Percentiles rank a stretch among this genome's conserved stretches.
Conservation (phyloP, 208 protist species). For the Blastocrithidia nonstop region DNA sequence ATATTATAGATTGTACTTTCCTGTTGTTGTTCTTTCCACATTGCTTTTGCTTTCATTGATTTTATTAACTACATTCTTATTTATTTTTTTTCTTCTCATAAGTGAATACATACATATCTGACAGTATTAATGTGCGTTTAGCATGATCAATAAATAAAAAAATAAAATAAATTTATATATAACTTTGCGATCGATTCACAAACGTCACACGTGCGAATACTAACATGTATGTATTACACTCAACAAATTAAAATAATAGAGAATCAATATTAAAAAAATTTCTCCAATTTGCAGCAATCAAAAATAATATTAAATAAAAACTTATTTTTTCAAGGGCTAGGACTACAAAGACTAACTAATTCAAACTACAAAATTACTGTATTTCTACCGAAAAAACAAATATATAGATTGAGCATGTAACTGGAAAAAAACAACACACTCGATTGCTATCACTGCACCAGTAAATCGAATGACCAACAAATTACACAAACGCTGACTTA, state of each 20-base stretch:
- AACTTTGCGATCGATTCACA: not conserved
- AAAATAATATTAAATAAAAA: constrained; percentile 1
- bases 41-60: not conserved
- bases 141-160: constrained; percentile 2
- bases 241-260: not conserved
- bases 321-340: too few relatives aligned
- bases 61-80: not conserved
- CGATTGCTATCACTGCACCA: too few relatives aligned
- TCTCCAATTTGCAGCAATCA: not conserved
- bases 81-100: not conserved
- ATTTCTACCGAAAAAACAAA: too few relatives aligned
- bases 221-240: not conserved
- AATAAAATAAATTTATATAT: not conserved
- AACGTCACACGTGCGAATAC: not conserved
- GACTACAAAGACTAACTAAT: too few relatives aligned
- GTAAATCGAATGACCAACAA: too few relatives aligned
- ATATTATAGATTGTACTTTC: not conserved
- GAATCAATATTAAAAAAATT: not conserved
- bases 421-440: too few relatives aligned
- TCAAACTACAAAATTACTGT: too few relatives aligned
- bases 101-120: not conserved
- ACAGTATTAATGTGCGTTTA: not conserved
- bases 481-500: too few relatives aligned
- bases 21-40: not conserved
- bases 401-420: too few relatives aligned